Base-by-base conservation (phyloP, 352 stramenopile genomes). In the Pythium volutum region DNA sequence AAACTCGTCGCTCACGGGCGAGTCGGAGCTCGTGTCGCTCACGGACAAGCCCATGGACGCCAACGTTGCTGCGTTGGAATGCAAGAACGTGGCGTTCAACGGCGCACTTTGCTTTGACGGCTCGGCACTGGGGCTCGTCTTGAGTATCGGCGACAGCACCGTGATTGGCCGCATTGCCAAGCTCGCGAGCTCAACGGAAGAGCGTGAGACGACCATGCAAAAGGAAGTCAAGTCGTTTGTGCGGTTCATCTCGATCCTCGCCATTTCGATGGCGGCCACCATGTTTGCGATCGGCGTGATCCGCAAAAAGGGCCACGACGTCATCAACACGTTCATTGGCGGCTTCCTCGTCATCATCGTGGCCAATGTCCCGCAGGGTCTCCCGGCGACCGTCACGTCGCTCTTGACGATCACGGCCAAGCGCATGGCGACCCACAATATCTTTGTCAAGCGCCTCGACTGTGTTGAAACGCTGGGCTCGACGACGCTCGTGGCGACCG, bases 301-400 rank as follows among this genome's bases (percentile, higher is more conserved):
- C 4, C 73, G 69, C 15, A 79, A 67, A 45, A 55, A 60, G 15
- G 72, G 69, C 26, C n/a, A 70, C 5, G 69, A 81, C 45, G 66
- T 74, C 9, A 22, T 79, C 11, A 68, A 59, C 38, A 76, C 69
- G 4, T 81, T 84, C 45, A 71, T 84, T 1, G 75, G 73, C 42
- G 75, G 68, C 36, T 82, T 86, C 42, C 50, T 80, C 20, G 71
- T 79, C 11, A 81, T 84, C 47, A 74, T 88, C 41, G 78, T 85
- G 3, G 72, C 74, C 0, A 83, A 83, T 29, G 75, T 97, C 20
- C 82, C 95, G 2, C 88, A 91, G n/a, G 87, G 77, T 43, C 91
- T 98, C 42, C 93, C 91, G n/a, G 85, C 96, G 3, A 93, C 93
- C 0, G 89, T 97, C 11, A 88, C 76, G 20, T 95, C 87, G 10